Evolutionary conservation across 2,329 filamentous ascomycete genomes (phyloP).

Genomic region (Cryphonectria parasitica): DNA sequence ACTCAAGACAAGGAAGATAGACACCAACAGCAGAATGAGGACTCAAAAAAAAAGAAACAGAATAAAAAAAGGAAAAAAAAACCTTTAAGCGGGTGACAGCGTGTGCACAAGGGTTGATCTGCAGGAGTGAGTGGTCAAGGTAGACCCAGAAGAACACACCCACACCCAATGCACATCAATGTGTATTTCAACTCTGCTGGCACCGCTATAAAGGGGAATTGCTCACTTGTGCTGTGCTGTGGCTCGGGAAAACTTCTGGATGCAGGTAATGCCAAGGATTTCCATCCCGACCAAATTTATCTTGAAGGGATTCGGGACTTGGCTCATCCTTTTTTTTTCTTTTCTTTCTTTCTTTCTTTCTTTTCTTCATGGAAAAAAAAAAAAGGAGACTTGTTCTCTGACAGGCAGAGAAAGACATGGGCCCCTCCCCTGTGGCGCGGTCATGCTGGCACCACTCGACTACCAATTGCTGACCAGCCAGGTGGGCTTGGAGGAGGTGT

Average conservation of each 20-base stretch:
- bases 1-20: neutral
- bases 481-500: constrained; percentile 2
- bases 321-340: too few species aligned
- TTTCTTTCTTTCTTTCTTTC: too few species aligned
- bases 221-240: too few species aligned
- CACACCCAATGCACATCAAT: neutral
- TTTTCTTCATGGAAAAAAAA: too few species aligned
- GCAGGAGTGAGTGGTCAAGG: neutral
- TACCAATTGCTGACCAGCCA: constrained; percentile 8
- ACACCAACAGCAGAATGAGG: neutral
- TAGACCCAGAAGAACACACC: neutral
- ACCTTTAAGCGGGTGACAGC: neutral
- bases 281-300: too few species aligned
- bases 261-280: too few species aligned
- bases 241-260: neutral
- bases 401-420: neutral
- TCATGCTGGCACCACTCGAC: neutral
- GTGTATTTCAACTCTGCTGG: neutral
- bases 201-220: too few species aligned
- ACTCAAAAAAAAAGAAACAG: neutral
- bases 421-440: neutral
- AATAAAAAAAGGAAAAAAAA: neutral
- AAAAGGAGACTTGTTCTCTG: too few species aligned
- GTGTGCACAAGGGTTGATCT: constrained; percentile 4
- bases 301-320: too few species aligned